Evolutionary conservation across 306 rosid genomes (phyloP).

Genomic region (Vigna angularis): DNA sequence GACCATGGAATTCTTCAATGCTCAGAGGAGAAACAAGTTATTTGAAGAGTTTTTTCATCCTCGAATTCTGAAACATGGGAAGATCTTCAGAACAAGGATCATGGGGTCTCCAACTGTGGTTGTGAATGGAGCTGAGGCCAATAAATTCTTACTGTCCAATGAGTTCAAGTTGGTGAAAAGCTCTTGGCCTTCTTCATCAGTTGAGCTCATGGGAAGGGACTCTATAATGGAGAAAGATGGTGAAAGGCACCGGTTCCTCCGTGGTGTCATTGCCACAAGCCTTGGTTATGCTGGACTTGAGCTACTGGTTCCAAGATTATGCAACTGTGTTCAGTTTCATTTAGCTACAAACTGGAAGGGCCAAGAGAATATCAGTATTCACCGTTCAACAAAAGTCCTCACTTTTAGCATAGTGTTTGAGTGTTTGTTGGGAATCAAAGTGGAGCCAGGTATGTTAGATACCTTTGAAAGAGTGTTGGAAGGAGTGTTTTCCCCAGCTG

Average conservation of each 20-base stretch:
- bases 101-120: conserved; percentile 88
- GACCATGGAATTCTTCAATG: conserved; percentile 81
- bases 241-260: conserved; percentile 67
- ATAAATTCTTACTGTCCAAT: conserved; percentile 66
- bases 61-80: conserved; percentile 58
- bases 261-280: conserved; percentile 56
- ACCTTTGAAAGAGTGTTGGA: conserved; percentile 79
- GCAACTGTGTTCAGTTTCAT: conserved; percentile 51
- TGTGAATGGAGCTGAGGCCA: conserved; percentile 80
- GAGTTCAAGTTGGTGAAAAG: conserved; percentile 90
- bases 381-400: conserved; percentile 60
- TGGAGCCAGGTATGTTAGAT: conserved; percentile 60
- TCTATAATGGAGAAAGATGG: conserved; percentile 83
- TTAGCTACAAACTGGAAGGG: conserved; percentile 63
- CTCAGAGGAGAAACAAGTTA: conserved; percentile 64
- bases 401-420: conserved; percentile 71
- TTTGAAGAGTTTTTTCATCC: conserved; percentile 70
- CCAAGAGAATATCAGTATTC: conserved; percentile 54
- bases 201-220: conserved; percentile 86
- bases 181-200: conserved; percentile 85
- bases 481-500: conserved; percentile 67
- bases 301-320: conserved; percentile 63
- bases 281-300: conserved; percentile 66
- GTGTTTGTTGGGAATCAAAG: conserved; percentile 74
- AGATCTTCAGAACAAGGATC: conserved; percentile 76